phyloP scores from a whole-genome alignment of 768 basidiomycete species.

The Lentinula sp. region DNA sequence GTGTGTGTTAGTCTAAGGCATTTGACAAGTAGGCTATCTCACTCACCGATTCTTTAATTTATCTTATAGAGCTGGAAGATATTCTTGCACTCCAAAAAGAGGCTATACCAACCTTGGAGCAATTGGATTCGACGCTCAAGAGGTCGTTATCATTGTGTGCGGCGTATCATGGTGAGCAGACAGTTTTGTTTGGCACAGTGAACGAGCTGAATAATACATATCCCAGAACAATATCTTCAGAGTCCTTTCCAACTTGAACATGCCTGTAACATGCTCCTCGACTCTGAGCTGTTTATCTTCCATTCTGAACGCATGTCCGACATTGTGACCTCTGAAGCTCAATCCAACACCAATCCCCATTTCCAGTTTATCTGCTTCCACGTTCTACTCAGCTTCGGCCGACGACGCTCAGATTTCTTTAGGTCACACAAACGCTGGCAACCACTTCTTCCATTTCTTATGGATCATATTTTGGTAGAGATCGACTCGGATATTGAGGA shows the following conservation, averaged over 20 bases:
- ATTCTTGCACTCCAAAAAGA: constrained; percentile 58
- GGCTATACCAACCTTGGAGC: constrained; percentile 47
- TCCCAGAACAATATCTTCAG: constrained; percentile 76
- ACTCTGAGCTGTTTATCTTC: constrained; percentile 83
- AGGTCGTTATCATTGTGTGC: constrained; percentile 77
- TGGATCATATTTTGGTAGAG: constrained; percentile 80
- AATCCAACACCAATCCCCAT: constrained; percentile 84
- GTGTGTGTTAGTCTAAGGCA: constrained; percentile 34
- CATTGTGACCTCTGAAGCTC: constrained; percentile 62
- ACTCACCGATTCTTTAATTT: background rate
- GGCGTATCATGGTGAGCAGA: constrained; percentile 73
- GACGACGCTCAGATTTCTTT: constrained; percentile 61
- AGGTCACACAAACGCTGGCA: constrained; percentile 82
- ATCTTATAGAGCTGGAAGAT: constrained; percentile 75
- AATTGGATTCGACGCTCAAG: constrained; percentile 73
- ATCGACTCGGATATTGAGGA: constrained; percentile 73
- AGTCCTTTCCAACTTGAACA: constrained; percentile 80
- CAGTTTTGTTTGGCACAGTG: background rate
- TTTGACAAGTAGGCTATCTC: background rate
- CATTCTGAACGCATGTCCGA: constrained; percentile 93
- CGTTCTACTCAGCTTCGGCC: constrained; percentile 71
- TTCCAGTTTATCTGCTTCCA: constrained; percentile 73
- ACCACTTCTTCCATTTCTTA: constrained; percentile 70
- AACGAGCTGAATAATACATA: constrained; percentile 6
- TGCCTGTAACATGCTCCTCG: constrained; percentile 69